phyloP scores from a whole-genome alignment of 176 grass and related monocot genomes.

The Melocanna baccifera region DNA sequence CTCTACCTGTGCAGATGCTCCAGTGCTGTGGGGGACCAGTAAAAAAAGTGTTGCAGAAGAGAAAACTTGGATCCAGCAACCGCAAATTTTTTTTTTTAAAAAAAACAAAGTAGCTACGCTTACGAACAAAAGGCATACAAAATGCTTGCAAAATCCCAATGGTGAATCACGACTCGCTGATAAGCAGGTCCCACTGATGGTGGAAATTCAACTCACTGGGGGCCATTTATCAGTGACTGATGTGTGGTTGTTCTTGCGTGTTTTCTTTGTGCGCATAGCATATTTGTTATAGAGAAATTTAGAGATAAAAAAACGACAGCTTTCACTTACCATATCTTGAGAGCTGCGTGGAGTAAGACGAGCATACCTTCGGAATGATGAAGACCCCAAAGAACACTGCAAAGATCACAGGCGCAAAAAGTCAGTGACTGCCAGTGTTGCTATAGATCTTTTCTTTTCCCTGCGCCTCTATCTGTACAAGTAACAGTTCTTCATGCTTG shows the following conservation, averaged over 20 bases:
- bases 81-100: background rate
- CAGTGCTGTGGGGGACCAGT: constrained; percentile 26
- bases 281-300: background rate
- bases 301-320: background rate
- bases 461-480: constrained; percentile 21
- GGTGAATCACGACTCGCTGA: background rate
- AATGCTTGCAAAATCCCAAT: background rate
- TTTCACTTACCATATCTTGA: constrained; percentile 75
- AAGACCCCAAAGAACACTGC: constrained; percentile 95
- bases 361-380: constrained; percentile 90
- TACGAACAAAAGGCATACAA: background rate
- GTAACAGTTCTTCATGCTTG: background rate
- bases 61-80: constrained; percentile 40
- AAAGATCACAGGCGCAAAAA: constrained; percentile 32
- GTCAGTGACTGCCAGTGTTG: constrained; percentile 19
- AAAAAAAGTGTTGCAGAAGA: background rate
- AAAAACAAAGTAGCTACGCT: background rate
- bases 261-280: background rate
- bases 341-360: constrained; percentile 83
- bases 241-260: background rate
- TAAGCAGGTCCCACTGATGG: background rate
- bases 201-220: background rate
- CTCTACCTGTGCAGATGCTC: constrained; percentile 13
- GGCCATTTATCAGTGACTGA: background rate
- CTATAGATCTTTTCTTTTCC: background rate